Conservation (phyloP, 192 early-diverging fungal genomes). For the Coemansia asiatica region DNA sequence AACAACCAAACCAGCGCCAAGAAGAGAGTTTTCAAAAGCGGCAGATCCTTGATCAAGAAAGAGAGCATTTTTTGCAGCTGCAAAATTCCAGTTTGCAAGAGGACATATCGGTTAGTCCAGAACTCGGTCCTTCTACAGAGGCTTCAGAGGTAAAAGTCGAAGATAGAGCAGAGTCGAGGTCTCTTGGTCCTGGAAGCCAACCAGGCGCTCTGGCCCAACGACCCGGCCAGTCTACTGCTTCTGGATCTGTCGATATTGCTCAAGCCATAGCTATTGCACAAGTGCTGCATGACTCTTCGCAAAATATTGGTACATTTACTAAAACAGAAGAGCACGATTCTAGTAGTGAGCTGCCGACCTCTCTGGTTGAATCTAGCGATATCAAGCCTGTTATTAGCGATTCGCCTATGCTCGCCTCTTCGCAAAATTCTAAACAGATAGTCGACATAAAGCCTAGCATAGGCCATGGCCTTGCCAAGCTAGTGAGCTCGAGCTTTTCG, state of each 20-base stretch:
- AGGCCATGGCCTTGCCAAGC: background rate
- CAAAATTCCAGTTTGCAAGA: background rate
- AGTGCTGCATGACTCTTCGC: background rate
- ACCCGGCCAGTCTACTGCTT: background rate
- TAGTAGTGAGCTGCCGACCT: background rate
- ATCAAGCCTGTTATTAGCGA: background rate
- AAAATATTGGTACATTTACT: background rate
- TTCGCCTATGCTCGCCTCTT: background rate
- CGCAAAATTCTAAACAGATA: background rate
- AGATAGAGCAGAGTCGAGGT: background rate
- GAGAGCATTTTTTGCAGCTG: background rate
- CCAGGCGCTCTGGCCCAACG: background rate
- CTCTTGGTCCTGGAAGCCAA: background rate
- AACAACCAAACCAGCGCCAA: background rate
- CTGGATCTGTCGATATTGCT: background rate
- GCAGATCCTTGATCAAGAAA: background rate
- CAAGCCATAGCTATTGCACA: background rate
- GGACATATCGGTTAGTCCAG: background rate
- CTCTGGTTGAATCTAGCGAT: background rate
- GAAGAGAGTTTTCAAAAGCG: background rate
- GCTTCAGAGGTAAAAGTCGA: background rate
- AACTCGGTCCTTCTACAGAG: background rate
- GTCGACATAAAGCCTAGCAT: background rate
- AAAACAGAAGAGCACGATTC: background rate
- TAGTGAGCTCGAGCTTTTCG: background rate